Evolutionary conservation across 208 protist species (phyloP).

Genomic region (Vickermania ingenoplastis): DNA sequence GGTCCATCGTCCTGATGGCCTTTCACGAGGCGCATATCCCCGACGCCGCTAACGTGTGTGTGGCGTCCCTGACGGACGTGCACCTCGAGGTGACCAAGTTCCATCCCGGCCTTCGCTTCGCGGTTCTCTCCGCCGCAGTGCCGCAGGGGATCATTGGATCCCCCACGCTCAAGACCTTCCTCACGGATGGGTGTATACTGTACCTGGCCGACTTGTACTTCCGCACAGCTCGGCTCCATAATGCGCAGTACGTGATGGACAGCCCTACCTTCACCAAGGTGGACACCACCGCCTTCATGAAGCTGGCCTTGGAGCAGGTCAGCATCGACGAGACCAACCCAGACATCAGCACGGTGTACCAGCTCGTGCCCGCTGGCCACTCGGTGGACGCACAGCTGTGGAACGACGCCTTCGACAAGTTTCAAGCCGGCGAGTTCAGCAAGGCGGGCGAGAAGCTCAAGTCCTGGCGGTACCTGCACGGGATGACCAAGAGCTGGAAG

Average conservation of each 20-base stretch:
- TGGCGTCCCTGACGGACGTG: background rate
- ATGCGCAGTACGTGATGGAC: conserved; percentile 4
- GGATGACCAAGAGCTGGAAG: conserved; percentile 1
- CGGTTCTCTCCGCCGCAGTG: conserved; percentile 1
- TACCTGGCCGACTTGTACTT: background rate
- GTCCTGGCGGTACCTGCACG: conserved; percentile 1
- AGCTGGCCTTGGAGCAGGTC: conserved; percentile 2
- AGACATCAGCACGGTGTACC: conserved; percentile 2
- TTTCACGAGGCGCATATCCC: background rate
- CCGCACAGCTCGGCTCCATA: conserved; percentile 1
- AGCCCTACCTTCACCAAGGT: conserved; percentile 4
- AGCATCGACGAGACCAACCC: background rate
- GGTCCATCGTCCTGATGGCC: background rate
- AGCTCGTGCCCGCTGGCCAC: background rate
- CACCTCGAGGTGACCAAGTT: background rate
- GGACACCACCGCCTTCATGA: background rate
- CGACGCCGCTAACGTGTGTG: background rate
- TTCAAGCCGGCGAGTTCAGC: background rate
- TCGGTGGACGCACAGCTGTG: background rate
- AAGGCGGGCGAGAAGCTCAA: background rate
- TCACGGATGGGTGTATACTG: background rate
- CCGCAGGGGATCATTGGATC: conserved; percentile 4
- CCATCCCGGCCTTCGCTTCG: background rate
- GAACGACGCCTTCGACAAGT: conserved; percentile 12
- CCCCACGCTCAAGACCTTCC: conserved; percentile 3